Evolutionary conservation across 257 asterid genomes (phyloP), one percentile per base, ranked within the genome.

Genomic region (Coffea eugenioides): DNA sequence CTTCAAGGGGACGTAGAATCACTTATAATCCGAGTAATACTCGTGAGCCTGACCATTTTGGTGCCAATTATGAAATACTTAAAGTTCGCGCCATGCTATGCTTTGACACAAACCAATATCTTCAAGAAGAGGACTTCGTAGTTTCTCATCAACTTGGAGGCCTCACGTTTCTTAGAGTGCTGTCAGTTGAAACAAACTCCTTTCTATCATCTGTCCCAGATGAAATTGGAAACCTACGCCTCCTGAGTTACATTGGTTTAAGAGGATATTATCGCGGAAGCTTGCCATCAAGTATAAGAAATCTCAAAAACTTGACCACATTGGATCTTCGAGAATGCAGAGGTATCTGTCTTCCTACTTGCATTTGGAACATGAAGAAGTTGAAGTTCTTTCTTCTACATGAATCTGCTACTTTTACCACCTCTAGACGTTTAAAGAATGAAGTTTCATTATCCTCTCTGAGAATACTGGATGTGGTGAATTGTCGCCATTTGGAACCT

Each of bases 241-340:
- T 45, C 31, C 70, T 83, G 57, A 6, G 76, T 39, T 54, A 76
- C 66, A 36, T 79, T 36, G 20, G 78, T 31, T 34, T 75, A 25
- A 71, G 62, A 61, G 84, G 66, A 46, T 3, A 21, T 6, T 16
- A 21, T 48, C 43, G 0, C 8, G 31, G 16, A 39, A 14, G 13
- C 68, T 8, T 77, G 20, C 75, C 78, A 16, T 27, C 20, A 21
- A 79, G 15, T 54, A 39, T 69, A 18, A n/a, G n/a, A 45, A 61
- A 83, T 48, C 80, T 69, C 62, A 75, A 70, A n/a, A 23, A 48
- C 11, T 73, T 80, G 64, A 69, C 59, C 67, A 62, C 83, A 20
- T 65, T 83, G 31, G 81, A 75, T 64, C n/a, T 75, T 45, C 3
- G 39, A 56, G 46, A 41, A 8, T 25, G 57, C 48, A 20, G 14